Conservation (phyloP, 1,284 basidiomycete genomes). For the Ceratobasidium papillatum region DNA sequence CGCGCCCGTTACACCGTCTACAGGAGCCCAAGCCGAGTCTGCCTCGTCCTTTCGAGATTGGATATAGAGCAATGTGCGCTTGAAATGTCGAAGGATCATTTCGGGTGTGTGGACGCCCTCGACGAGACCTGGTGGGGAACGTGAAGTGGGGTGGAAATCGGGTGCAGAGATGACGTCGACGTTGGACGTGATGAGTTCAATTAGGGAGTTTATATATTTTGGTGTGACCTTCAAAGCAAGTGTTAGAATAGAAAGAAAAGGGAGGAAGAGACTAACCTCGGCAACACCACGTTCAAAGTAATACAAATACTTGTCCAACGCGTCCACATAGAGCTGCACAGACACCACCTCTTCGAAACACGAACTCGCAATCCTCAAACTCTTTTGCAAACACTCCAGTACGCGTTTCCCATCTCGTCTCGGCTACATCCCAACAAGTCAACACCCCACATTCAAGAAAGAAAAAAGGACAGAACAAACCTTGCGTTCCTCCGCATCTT, state of each 20-base stretch:
- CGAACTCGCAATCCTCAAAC: constrained; percentile 89
- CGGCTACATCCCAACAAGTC: constrained; percentile 32
- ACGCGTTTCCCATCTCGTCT: constrained; percentile 91
- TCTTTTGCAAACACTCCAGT: constrained; percentile 93
- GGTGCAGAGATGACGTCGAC: constrained; percentile 86
- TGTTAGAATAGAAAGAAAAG: not conserved
- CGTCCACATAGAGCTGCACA: constrained; percentile 92
- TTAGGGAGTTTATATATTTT: constrained; percentile 93
- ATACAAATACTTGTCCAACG: constrained; percentile 91
- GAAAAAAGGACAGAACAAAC: constrained; percentile 47
- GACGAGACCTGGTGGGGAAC: constrained; percentile 80
- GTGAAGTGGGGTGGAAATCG: constrained; percentile 85
- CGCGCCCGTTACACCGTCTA: constrained; percentile 81
- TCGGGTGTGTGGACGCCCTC: constrained; percentile 92
- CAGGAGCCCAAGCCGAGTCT: constrained; percentile 72
- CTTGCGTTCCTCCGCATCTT: constrained; percentile 57
- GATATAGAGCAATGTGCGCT: constrained; percentile 87
- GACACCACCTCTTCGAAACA: constrained; percentile 95
- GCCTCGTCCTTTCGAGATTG: constrained; percentile 72
- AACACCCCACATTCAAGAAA: not conserved
- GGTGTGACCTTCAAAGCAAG: constrained; percentile 72
- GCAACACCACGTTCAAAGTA: constrained; percentile 92
- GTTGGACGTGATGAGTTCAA: constrained; percentile 89
- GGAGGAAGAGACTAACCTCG: constrained; percentile 64
- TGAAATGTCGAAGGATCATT: constrained; percentile 91